Evolutionary conservation across 345 rosid genomes (phyloP).

Genomic region (Luvunga scandens): DNA sequence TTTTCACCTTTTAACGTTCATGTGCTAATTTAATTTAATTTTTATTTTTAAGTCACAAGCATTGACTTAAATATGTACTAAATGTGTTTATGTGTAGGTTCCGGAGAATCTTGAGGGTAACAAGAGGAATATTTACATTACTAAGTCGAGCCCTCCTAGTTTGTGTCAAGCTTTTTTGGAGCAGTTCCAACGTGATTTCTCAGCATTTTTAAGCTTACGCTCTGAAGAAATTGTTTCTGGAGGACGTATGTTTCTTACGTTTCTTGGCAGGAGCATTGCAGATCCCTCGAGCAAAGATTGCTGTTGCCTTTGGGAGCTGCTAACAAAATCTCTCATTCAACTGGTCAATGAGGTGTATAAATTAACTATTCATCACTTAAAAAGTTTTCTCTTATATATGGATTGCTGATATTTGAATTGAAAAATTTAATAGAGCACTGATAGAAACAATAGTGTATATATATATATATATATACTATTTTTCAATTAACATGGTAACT

Average conservation of each 20-base stretch:
- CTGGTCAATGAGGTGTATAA: constrained; percentile 33
- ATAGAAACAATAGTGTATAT: too few relatives aligned
- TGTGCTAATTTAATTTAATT: too few relatives aligned
- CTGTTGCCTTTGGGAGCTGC: constrained; percentile 22
- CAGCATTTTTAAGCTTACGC: constrained; percentile 34
- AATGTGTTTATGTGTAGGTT: constrained; percentile 9
- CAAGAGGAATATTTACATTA: constrained; percentile 21
- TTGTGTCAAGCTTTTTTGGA: constrained; percentile 28
- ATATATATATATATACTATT: too few relatives aligned
- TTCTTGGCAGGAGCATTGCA: constrained; percentile 29
- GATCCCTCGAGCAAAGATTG: background rate
- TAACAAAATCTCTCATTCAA: constrained; percentile 28
- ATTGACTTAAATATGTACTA: too few relatives aligned
- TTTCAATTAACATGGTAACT: too few relatives aligned
- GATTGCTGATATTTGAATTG: too few relatives aligned
- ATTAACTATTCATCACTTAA: too few relatives aligned
- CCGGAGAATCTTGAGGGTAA: constrained; percentile 24
- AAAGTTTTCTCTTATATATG: too few relatives aligned
- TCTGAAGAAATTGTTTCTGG: constrained; percentile 37
- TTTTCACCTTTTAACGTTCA: too few relatives aligned
- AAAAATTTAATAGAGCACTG: too few relatives aligned
- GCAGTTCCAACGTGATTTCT: constrained; percentile 52
- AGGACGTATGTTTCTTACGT: constrained; percentile 47
- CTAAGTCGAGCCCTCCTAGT: constrained; percentile 36
- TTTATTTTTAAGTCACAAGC: too few relatives aligned